Evolutionary conservation across 257 asterid genomes (phyloP).

Genomic region (Paulownia fortunei): DNA sequence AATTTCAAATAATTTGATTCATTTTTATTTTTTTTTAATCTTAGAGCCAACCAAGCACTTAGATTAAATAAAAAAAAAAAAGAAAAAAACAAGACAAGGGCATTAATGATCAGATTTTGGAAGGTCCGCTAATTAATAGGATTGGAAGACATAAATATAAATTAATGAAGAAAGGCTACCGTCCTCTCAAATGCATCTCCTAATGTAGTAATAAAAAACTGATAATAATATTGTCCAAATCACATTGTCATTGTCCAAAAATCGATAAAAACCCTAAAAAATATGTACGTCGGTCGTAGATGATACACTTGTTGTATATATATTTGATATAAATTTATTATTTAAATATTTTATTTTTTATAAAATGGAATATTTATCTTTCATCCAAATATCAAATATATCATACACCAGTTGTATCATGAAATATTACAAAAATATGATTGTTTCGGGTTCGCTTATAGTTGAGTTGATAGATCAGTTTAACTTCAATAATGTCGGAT

Average conservation of each 20-base stretch:
- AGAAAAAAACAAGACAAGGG: neutral
- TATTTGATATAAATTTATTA: no score
- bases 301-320: no score
- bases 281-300: no score
- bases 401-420: no score
- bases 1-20: no score
- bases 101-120: slow-evolving; percentile 23
- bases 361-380: no score
- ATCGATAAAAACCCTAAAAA: neutral
- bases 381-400: no score
- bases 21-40: no score
- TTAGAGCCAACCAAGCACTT: neutral
- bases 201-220: neutral
- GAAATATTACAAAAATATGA: no score
- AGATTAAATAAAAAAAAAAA: neutral
- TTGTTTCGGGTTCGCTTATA: no score
- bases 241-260: neutral
- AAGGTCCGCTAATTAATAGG: slow-evolving; percentile 34
- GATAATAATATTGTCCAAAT: neutral
- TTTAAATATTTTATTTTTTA: no score
- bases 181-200: neutral
- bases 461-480: neutral
- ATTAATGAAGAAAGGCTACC: neutral
- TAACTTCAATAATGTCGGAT: neutral
- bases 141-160: slow-evolving; percentile 10